Evolutionary conservation across 1,284 basidiomycete genomes (phyloP), one percentile per base, ranked within the genome.

Genomic region (Neotropicomus parvogracilis): DNA sequence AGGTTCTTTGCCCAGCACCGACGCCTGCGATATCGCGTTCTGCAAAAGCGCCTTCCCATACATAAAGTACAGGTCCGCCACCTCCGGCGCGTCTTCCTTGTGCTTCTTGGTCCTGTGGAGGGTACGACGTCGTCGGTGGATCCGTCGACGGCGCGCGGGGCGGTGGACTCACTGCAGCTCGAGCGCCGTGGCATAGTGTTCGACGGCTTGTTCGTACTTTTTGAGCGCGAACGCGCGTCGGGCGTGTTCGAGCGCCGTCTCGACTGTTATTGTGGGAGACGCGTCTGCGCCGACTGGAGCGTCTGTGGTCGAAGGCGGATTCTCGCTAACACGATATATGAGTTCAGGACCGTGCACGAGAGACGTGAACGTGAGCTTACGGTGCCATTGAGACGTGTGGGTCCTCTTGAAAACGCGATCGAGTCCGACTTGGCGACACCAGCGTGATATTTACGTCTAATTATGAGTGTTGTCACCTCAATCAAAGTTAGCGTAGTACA

Each of bases 1-100:
- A 9, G 77, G 71, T 41, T 91, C 88, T 64, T 91, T 91, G 5
- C 90, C 91, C 50, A 95, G 70, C n/a, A 94, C 91, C 1, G 82
- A 79, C 48, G 73, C 84, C 63, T 91, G 87, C 5, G 79, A 67
- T 52, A 94, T 87, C 2, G 91, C 92, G 57, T 94, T 90, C 72
- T 95, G 91, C 51, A 92, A 75, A 35, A 95, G 70, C 6, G 92
- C 88, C 65, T 85, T 89, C 9, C 92, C 92, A 60, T 95, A 95
- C 13, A 78, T 73, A 53, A 93, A 85, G 54, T 95, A 88, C 24
- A 94, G 64, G 58, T 93, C 89, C 10, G 91, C 92, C 52, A 78
- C 83, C 62, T 88, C 81, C 1, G 85, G 81, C 29, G 87, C 79
- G 55, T 87, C 75, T 48, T 95, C 90, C 37, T 80, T 86, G 48